A percentile compares a stretch with the other conserved stretches of the same genome.
These are phyloP conservation scores for Herpomyces periplanetae DNA, from an alignment of 2,329 filamentous ascomycete species.

Conservation along the genomic window DNA sequence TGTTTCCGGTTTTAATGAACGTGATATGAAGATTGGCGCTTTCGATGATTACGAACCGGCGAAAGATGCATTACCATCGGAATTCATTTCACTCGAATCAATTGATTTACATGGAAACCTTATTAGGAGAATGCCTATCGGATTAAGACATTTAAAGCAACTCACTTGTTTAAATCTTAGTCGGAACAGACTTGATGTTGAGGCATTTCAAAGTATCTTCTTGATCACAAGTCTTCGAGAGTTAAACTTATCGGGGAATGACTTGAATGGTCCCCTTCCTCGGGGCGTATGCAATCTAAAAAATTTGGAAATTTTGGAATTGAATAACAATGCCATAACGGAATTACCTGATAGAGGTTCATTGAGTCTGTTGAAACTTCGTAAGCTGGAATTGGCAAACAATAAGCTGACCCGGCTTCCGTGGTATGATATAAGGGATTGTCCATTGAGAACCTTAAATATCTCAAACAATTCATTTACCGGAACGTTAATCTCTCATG, in stretches of 20 bases:
- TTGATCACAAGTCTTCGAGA: slow-evolving; percentile 34
- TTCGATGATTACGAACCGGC: slow-evolving; percentile 22
- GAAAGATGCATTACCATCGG: slow-evolving; percentile 23
- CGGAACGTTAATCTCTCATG: too few relatives aligned
- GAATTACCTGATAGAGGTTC: slow-evolving; percentile 25
- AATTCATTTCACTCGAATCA: slow-evolving; percentile 43
- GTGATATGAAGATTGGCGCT: slow-evolving; percentile 12
- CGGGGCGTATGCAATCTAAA: slow-evolving; percentile 19
- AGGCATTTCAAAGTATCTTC: slow-evolving; percentile 26
- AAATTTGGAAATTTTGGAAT: slow-evolving; percentile 36
- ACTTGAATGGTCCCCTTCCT: slow-evolving; percentile 24
- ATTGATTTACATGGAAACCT: slow-evolving; percentile 59
- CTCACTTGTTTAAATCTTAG: slow-evolving; percentile 54
- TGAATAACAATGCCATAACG: slow-evolving; percentile 40
- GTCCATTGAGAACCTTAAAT: slow-evolving; percentile 27
- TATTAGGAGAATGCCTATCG: slow-evolving; percentile 27
- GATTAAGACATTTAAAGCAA: slow-evolving; percentile 26
- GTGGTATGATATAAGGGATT: slow-evolving; percentile 25
- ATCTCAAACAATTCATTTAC: slow-evolving; percentile 46
- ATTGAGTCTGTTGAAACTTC: slow-evolving; percentile 23
- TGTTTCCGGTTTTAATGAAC: too few relatives aligned
- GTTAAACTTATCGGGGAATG: slow-evolving; percentile 40
- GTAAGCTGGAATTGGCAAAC: slow-evolving; percentile 35
- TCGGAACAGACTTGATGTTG: slow-evolving; percentile 36
- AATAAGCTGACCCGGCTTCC: slow-evolving; percentile 34